Percentiles rank a stretch among this genome's conserved stretches.
These are phyloP conservation scores for Pichia pseudocactophila DNA, from an alignment of 805 yeast genomes.

Conservation along the genomic window DNA sequence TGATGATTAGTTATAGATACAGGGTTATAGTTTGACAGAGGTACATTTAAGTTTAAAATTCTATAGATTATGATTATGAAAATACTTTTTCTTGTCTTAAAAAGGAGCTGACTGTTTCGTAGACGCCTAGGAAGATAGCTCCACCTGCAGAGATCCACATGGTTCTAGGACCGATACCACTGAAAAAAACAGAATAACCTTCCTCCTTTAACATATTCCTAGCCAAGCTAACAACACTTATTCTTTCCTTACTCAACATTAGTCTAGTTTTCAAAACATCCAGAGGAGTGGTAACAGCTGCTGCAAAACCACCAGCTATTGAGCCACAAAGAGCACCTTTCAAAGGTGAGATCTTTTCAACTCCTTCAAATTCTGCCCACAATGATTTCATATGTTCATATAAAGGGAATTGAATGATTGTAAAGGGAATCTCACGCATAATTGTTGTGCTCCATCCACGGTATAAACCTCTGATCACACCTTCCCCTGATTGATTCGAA, in stretches of 20 bases:
- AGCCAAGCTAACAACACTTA: slow-evolving; percentile 41
- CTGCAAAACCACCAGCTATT: slow-evolving; percentile 74
- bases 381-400: slow-evolving; percentile 71
- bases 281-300: slow-evolving; percentile 72
- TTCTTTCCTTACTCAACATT: slow-evolving; percentile 56
- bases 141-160: slow-evolving; percentile 99
- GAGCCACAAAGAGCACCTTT: slow-evolving; percentile 84
- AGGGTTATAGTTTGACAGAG: not conserved
- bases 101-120: slow-evolving; percentile 54
- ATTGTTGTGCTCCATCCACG: slow-evolving; percentile 92
- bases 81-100: slow-evolving; percentile 4
- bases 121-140: slow-evolving; percentile 90
- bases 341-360: slow-evolving; percentile 43
- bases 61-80: not conserved
- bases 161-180: slow-evolving; percentile 92
- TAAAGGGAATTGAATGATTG: slow-evolving; percentile 89
- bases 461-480: slow-evolving; percentile 67
- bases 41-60: too few relatives aligned
- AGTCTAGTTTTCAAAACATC: slow-evolving; percentile 77
- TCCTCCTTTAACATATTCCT: slow-evolving; percentile 54
- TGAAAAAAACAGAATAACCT: slow-evolving; percentile 62
- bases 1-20: slow-evolving; percentile 11
- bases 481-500: slow-evolving; percentile 65
- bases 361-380: slow-evolving; percentile 39
- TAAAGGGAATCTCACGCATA: slow-evolving; percentile 93